phyloP scores from a whole-genome alignment of 129 eudicot genomes.

The Centaurea solstitialis region DNA sequence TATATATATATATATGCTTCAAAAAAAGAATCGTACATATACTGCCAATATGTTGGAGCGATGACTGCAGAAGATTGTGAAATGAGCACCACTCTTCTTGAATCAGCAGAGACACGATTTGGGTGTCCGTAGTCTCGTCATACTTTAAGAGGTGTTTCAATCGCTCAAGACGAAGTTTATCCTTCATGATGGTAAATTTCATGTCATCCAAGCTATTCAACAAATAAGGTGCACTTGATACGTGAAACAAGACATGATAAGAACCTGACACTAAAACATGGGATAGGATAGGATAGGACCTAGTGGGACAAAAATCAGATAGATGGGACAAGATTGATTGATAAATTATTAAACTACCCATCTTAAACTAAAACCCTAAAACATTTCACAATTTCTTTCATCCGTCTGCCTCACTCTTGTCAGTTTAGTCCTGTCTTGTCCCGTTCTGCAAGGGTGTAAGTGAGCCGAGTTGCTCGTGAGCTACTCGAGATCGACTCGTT shows the following conservation, averaged over 20 bases:
- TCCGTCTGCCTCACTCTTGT: background rate
- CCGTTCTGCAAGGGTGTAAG: too few relatives aligned
- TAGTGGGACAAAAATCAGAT: background rate
- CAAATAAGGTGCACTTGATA: background rate
- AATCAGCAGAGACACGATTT: conserved; percentile 28
- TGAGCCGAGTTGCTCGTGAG: too few relatives aligned
- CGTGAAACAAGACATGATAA: background rate
- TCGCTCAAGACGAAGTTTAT: conserved; percentile 59
- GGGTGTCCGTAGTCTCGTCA: conserved; percentile 36
- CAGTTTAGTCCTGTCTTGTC: too few relatives aligned
- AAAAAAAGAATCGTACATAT: conserved; percentile 55
- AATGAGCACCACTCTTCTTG: conserved; percentile 91
- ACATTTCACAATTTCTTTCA: background rate
- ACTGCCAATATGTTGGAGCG: conserved; percentile 67
- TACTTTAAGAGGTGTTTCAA: conserved; percentile 45
- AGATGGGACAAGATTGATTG: background rate
- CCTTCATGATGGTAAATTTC: conserved; percentile 49
- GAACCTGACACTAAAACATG: too few relatives aligned
- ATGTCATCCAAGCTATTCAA: conserved; percentile 19
- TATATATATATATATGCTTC: background rate
- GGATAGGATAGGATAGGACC: too few relatives aligned
- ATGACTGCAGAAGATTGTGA: conserved; percentile 76
- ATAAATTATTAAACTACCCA: background rate
- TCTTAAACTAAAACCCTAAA: background rate
- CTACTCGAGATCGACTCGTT: too few relatives aligned